These are phyloP conservation scores for Arthrobotrys sphaeroides DNA, from an alignment of 2,329 filamentous ascomycete species.

Conservation along the genomic window DNA sequence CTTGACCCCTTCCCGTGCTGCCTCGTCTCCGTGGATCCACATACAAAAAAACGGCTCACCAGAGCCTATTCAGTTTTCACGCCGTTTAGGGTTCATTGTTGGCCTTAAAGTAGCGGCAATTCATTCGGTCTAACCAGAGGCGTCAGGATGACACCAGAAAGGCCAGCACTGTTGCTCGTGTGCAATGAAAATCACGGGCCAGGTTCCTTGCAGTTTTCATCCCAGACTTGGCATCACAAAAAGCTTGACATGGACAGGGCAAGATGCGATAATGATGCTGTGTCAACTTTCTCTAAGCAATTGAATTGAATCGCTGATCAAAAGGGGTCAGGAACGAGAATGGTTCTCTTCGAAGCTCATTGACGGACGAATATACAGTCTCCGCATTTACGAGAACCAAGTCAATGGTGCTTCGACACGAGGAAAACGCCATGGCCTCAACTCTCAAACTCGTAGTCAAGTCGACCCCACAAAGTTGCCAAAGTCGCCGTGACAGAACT, in stretches of 20 bases:
- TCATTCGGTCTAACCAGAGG: conserved; percentile 33
- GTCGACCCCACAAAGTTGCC: background rate
- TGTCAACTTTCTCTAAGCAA: background rate
- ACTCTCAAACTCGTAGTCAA: background rate
- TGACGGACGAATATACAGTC: background rate
- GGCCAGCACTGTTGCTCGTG: background rate
- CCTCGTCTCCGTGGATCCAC: conserved; percentile 28
- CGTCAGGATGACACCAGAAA: conserved; percentile 11
- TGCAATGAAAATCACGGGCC: conserved; percentile 34
- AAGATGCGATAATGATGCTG: background rate
- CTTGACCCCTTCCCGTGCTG: conserved; percentile 15
- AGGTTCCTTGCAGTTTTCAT: background rate
- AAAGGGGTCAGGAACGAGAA: background rate
- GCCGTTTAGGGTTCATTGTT: conserved; percentile 15
- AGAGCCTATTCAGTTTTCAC: background rate
- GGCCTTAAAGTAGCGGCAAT: conserved; percentile 27
- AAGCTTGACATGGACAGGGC: conserved; percentile 41
- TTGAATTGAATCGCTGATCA: background rate
- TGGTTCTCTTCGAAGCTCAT: background rate
- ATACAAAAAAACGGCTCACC: conserved; percentile 24
- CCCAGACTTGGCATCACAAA: background rate
- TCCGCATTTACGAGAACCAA: background rate
- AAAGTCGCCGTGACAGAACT: background rate
- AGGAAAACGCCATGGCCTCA: background rate
- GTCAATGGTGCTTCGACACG: too few relatives aligned